These are phyloP conservation scores for Emmonsia crescens DNA, from an alignment of 2,329 filamentous ascomycete species.

Conservation along the genomic window DNA sequence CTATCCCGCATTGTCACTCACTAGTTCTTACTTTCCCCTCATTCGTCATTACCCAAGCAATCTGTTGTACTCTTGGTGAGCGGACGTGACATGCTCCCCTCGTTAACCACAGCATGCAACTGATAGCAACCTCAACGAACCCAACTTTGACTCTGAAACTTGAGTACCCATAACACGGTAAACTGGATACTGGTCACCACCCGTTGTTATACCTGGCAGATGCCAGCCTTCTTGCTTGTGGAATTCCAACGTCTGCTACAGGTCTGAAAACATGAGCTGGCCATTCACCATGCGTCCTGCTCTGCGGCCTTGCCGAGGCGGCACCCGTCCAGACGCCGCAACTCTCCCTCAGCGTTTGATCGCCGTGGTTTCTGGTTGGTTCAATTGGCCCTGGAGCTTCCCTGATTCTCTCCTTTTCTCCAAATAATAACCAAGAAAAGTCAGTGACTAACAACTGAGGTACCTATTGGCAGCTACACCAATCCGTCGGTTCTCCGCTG, in stretches of 20 bases:
- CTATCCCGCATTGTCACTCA: not conserved
- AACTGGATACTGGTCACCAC: slow-evolving; percentile 1
- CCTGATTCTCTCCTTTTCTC: not conserved
- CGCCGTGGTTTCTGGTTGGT: slow-evolving; percentile 9
- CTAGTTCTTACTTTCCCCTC: slow-evolving; percentile 1
- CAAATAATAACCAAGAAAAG: not conserved
- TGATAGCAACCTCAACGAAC: not conserved
- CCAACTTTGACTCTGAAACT: not conserved
- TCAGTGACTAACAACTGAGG: not conserved
- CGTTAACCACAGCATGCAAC: not conserved
- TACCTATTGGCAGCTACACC: slow-evolving; percentile 3
- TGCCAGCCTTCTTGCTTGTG: not conserved
- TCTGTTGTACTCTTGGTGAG: not conserved
- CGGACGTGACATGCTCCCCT: not conserved
- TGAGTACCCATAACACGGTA: not conserved
- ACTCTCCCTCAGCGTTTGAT: slow-evolving; percentile 6
- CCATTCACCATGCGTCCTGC: slow-evolving; percentile 8
- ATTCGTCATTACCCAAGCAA: slow-evolving; percentile 1
- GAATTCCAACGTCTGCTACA: not conserved
- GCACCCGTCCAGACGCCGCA: slow-evolving; percentile 2
- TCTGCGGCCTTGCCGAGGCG: slow-evolving; percentile 7
- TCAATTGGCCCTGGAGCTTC: not conserved
- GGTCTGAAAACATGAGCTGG: slow-evolving; percentile 5
- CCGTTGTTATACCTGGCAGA: not conserved
- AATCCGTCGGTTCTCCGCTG: slow-evolving; percentile 10